Evolutionary conservation across 768 basidiomycete species (phyloP), one percentile per base, ranked within the genome.

Genomic region (Postia placenta): DNA sequence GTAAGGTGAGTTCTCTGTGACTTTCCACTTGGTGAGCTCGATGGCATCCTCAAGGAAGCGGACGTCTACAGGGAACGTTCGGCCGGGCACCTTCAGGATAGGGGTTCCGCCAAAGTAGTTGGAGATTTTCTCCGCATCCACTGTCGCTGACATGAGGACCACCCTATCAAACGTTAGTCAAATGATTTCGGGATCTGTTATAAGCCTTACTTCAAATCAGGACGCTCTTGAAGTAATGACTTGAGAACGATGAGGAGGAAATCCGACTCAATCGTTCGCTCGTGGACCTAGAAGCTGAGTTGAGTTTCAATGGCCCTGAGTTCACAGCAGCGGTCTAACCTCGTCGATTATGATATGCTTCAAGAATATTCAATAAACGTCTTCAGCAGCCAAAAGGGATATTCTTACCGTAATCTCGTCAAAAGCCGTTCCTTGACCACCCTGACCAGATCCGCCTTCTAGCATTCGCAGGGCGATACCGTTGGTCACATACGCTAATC

Each of bases 391-490:
- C 45, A 47, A 38, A 35, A 37, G 17, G 36, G 38, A 24, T n/a
- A n/a, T 42, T 55, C 77, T 66, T 56, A 91, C 92, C n/a, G 96
- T 97, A 47, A 97, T 82, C 54, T 97, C 94, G 60, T 95, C 92
- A 54, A 97, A 89, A 2, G 88, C 85, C 5, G 81, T 82, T n/a
- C 83, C 83, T 53, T 79, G 78, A 5, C 84, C 85, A 15, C 73
- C 78, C 36, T 74, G 73, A 3, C 84, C 83, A 20, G 81, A 80
- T 3, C 87, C 86, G 25, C 81, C 76, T 71, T 99, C 95, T n/a
- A 99, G 69, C 96, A 97, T 97, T 37, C 96, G 83, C 22, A 98
- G 69, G 0, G 95, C 93, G 51, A 99, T 95, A 55, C 95, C 95
- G 58, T 92, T 91, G 2, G 93, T 96, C 14, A 94, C 86, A 61